These are phyloP conservation scores for Fusarium odoratissimum DNA, from an alignment of 2,329 filamentous ascomycete genomes.

Conservation along the genomic window DNA sequence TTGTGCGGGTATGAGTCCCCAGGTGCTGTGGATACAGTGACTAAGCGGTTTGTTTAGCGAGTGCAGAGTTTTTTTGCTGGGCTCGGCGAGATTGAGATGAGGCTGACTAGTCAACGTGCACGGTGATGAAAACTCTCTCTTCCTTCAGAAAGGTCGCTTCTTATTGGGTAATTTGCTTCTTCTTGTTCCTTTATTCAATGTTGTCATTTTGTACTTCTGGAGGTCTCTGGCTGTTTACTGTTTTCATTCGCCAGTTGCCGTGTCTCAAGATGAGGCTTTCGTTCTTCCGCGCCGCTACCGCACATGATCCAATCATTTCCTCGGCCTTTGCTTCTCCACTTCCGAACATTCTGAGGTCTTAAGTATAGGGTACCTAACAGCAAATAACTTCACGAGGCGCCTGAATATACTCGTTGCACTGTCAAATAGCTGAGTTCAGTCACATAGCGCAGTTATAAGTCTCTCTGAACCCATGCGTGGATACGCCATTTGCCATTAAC, in stretches of 20 bases:
- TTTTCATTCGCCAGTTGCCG: background rate
- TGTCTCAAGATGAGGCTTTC: no score
- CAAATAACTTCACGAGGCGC: no score
- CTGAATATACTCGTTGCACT: background rate
- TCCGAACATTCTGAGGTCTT: no score
- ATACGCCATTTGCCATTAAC: no score
- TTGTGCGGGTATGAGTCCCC: no score
- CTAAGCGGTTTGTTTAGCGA: background rate
- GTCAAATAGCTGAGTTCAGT: background rate
- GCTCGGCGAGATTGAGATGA: background rate
- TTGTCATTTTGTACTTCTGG: background rate
- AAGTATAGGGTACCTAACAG: background rate
- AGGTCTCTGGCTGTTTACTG: background rate
- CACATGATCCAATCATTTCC: background rate
- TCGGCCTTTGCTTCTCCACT: background rate
- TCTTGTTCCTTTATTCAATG: background rate
- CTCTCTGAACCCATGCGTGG: no score
- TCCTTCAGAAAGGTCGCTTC: background rate
- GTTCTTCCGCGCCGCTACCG: background rate
- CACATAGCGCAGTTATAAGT: no score
- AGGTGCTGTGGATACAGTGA: slow-evolving; percentile 1
- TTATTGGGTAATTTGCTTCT: background rate
- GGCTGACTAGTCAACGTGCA: slow-evolving; percentile 11
- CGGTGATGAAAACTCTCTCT: background rate
- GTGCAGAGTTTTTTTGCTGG: background rate